Percentiles rank a stretch among this genome's conserved stretches.
Conservation (phyloP, 306 rosid species). For the Vigna radiata region DNA sequence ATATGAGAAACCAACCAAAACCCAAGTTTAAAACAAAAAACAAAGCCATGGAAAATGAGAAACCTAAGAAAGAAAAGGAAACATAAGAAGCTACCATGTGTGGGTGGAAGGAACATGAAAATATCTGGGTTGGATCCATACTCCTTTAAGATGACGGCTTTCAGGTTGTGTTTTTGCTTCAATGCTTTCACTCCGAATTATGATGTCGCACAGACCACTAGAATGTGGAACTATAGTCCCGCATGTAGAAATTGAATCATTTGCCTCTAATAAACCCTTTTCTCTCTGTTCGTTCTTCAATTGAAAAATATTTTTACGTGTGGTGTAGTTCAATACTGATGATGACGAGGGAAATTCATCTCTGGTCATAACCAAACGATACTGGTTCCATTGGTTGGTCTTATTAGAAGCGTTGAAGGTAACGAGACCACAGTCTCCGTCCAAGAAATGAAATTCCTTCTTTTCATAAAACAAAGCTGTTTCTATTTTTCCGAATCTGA, state of each 20-base stretch:
- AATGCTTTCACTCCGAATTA: constrained; percentile 12
- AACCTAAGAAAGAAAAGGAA: neutral
- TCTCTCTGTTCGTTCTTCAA: neutral
- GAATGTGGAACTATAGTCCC: neutral
- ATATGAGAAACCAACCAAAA: no score
- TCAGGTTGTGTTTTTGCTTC: neutral
- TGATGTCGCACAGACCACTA: neutral
- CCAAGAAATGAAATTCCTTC: neutral
- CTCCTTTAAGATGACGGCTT: constrained; percentile 17
- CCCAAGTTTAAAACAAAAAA: neutral
- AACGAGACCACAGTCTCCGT: neutral
- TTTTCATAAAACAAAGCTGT: neutral
- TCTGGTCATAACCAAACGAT: no score
- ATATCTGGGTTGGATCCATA: constrained; percentile 54
- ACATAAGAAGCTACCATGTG: constrained; percentile 23
- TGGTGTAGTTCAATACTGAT: neutral
- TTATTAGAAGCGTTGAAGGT: neutral
- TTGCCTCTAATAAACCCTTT: neutral
- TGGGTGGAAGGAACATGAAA: constrained; percentile 6
- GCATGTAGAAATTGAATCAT: constrained; percentile 22
- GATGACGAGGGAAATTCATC: neutral
- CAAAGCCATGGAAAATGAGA: neutral
- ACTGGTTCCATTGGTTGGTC: no score
- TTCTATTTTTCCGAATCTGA: no score
- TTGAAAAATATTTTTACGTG: neutral